A percentile compares a stretch with the other conserved stretches of the same genome.
These are phyloP conservation scores for grape (Vitis vinifera) DNA, from an alignment of 164 flowering plant genomes.

Conservation along the genomic window DNA sequence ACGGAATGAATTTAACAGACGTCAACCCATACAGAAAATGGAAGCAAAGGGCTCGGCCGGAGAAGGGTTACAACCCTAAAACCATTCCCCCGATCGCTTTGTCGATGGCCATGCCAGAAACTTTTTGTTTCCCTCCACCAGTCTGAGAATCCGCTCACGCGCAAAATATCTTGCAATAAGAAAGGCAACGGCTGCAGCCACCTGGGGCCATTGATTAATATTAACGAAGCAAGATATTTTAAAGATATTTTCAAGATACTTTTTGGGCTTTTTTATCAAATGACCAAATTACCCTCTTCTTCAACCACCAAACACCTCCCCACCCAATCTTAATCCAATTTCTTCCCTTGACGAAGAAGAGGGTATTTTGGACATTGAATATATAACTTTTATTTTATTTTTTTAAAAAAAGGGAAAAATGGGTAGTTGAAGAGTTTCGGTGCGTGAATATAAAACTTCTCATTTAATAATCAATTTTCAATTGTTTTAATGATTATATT, in stretches of 20 bases:
- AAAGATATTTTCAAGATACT: not conserved
- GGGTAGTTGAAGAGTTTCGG: too few species aligned
- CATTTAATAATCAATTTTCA: too few species aligned
- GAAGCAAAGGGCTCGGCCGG: not conserved
- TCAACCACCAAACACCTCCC: not conserved
- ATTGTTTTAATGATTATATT: too few species aligned
- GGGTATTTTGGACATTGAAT: too few species aligned
- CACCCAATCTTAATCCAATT: not conserved
- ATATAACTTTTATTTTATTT: not conserved
- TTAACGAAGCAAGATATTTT: too few species aligned
- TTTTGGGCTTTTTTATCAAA: too few species aligned
- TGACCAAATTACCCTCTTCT: not conserved
- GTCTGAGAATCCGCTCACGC: not conserved
- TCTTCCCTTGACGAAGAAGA: too few species aligned
- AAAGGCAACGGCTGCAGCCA: not conserved
- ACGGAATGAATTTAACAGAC: not conserved
- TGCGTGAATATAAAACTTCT: too few species aligned
- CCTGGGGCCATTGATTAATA: not conserved
- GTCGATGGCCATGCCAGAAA: not conserved
- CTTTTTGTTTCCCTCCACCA: not conserved
- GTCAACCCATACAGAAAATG: not conserved
- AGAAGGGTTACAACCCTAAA: not conserved
- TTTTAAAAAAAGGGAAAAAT: not conserved
- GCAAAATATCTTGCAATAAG: not conserved
- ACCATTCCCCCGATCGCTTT: not conserved